Percentiles rank a stretch among this genome's conserved stretches.
phyloP scores from a whole-genome alignment of 805 yeast species.

The Yarrowia keelungensis region DNA sequence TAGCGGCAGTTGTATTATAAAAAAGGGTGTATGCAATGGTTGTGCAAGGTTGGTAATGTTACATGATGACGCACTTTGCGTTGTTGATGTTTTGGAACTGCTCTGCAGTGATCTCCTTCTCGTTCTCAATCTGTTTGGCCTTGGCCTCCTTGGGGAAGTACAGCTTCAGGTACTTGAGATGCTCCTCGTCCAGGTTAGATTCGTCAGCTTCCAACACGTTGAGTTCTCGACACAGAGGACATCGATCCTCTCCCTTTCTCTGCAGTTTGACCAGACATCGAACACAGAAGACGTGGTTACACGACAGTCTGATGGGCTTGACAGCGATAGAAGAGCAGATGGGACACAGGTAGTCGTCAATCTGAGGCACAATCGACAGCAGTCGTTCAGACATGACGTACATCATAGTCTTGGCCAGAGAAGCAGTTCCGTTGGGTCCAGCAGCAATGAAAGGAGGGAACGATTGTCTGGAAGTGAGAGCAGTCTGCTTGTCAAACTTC shows the following conservation, averaged over 20 bases:
- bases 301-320: constrained; percentile 69
- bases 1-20: constrained; percentile 9
- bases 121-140: constrained; percentile 63
- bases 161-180: constrained; percentile 60
- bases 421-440: constrained; percentile 56
- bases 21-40: background rate
- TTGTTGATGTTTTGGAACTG: constrained; percentile 43
- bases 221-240: constrained; percentile 68
- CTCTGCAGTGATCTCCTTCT: constrained; percentile 56
- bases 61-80: constrained; percentile 38
- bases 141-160: constrained; percentile 74
- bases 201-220: constrained; percentile 67
- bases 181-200: constrained; percentile 61
- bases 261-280: constrained; percentile 74
- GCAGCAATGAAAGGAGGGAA: constrained; percentile 57
- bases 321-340: constrained; percentile 73
- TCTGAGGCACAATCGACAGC: constrained; percentile 67
- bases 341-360: constrained; percentile 79
- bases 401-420: constrained; percentile 63
- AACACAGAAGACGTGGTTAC: constrained; percentile 75
- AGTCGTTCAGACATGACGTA: constrained; percentile 59
- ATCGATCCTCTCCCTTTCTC: constrained; percentile 61
- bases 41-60: background rate
- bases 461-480: constrained; percentile 52
- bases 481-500: constrained; percentile 77